Evolutionary conservation across 176 grass and related monocot genomes (phyloP).

Genomic region (Hordeum marinum): DNA sequence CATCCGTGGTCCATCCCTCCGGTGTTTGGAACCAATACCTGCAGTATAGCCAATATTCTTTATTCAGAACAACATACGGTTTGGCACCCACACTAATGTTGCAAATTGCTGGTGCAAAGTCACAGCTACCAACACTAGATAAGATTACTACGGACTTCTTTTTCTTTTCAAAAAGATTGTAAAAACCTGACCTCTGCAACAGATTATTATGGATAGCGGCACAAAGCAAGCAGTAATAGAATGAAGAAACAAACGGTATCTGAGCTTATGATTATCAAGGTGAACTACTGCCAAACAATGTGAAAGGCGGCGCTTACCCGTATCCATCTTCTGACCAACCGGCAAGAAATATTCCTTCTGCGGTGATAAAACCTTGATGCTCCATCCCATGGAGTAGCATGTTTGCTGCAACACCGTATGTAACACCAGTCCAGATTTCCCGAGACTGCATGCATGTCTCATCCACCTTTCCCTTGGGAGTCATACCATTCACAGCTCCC

Average conservation of each 20-base stretch:
- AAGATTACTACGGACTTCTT: not conserved
- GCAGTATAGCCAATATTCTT: not conserved
- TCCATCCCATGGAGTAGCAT: slow-evolving; percentile 97
- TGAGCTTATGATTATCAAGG: not conserved
- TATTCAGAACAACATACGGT: not conserved
- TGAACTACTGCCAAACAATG: not conserved
- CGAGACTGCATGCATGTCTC: slow-evolving; percentile 92
- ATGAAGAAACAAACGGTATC: not conserved
- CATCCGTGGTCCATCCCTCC: slow-evolving; percentile 86
- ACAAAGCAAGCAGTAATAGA: not conserved
- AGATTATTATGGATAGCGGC: not conserved
- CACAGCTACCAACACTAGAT: not conserved
- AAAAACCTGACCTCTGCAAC: too few relatives aligned
- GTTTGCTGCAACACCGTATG: slow-evolving; percentile 80
- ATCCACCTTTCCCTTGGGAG: slow-evolving; percentile 78
- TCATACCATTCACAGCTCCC: slow-evolving; percentile 95
- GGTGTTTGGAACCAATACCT: slow-evolving; percentile 99
- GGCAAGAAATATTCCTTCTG: slow-evolving; percentile 75
- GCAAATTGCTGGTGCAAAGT: not conserved
- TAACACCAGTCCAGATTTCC: slow-evolving; percentile 99
- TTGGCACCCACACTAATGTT: not conserved
- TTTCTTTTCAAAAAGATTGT: too few relatives aligned
- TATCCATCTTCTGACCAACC: slow-evolving; percentile 95
- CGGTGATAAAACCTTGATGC: slow-evolving; percentile 83
- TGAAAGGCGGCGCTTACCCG: slow-evolving; percentile 49